These are phyloP conservation scores for Didymella arachidicola DNA, from an alignment of 2,329 filamentous ascomycete genomes.

Conservation along the genomic window DNA sequence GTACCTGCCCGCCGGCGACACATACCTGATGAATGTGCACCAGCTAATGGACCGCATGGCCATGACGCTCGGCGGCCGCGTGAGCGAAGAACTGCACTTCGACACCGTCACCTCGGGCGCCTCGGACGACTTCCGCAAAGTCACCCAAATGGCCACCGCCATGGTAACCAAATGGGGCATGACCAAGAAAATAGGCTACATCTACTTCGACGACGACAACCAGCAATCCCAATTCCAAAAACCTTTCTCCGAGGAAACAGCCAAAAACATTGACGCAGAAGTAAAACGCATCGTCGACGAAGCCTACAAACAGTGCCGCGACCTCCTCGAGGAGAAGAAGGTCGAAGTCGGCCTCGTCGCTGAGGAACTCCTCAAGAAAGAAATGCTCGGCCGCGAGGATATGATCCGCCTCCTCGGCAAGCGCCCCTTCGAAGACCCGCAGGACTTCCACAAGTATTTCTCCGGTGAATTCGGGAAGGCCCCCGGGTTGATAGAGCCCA, in stretches of 20 bases:
- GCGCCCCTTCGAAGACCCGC: slow-evolving; percentile 81
- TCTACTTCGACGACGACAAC: slow-evolving; percentile 86
- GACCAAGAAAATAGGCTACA: slow-evolving; percentile 90
- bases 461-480: slow-evolving; percentile 50
- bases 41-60: slow-evolving; percentile 99
- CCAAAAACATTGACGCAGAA: slow-evolving; percentile 88
- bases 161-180: slow-evolving; percentile 99
- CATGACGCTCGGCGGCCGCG: slow-evolving; percentile 95
- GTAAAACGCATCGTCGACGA: slow-evolving; percentile 90
- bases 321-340: slow-evolving; percentile 85
- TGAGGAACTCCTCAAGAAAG: slow-evolving; percentile 90
- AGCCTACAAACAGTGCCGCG: slow-evolving; percentile 89
- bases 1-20: slow-evolving; percentile 90
- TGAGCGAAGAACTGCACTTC: slow-evolving; percentile 96
- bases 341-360: slow-evolving; percentile 86
- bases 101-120: slow-evolving; percentile 94
- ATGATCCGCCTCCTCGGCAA: slow-evolving; percentile 87
- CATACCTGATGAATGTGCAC: slow-evolving; percentile 93
- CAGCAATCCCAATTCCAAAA: slow-evolving; percentile 81
- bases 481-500: slow-evolving; percentile 44
- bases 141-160: slow-evolving; percentile 90
- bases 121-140: slow-evolving; percentile 97
- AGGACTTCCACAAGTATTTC: slow-evolving; percentile 96
- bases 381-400: slow-evolving; percentile 89
- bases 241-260: slow-evolving; percentile 94